phyloP scores from a whole-genome alignment of 1,284 basidiomycete species.

The Rhodotorula mucilaginosa region DNA sequence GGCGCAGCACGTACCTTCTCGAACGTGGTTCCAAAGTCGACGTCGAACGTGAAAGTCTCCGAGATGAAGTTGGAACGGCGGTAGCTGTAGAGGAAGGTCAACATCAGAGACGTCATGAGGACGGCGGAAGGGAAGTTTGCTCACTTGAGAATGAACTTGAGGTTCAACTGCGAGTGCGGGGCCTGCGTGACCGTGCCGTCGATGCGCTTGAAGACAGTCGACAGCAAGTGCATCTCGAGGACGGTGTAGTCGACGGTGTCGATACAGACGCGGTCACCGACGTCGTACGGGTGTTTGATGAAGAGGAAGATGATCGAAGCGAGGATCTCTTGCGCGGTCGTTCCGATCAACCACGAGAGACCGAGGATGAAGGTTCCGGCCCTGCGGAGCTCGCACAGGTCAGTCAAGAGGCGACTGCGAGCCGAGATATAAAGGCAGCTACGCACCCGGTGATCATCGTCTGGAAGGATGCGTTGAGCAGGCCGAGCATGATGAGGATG shows the following conservation, averaged over 20 bases:
- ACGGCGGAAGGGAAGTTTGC: conserved; percentile 1
- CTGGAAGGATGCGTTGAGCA: conserved; percentile 45
- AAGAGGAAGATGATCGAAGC: conserved; percentile 58
- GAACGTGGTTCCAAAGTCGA: conserved; percentile 74
- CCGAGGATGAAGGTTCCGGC: conserved; percentile 46
- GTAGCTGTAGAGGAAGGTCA: conserved; percentile 45
- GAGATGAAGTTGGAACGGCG: conserved; percentile 54
- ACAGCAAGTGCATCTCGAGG: conserved; percentile 72
- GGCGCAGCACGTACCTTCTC: conserved; percentile 50
- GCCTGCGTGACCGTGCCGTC: conserved; percentile 61
- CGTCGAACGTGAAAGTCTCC: conserved; percentile 74
- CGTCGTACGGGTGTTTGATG: conserved; percentile 71
- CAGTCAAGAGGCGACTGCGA: background rate
- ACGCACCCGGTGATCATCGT: conserved; percentile 39
- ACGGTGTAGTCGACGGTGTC: conserved; percentile 67
- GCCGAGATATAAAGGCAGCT: background rate
- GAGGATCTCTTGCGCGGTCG: conserved; percentile 39
- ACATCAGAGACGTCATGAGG: conserved; percentile 38
- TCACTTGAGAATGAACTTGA: conserved; percentile 58
- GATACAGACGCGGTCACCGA: conserved; percentile 68
- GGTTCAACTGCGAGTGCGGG: conserved; percentile 66
- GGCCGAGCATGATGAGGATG: conserved; percentile 44
- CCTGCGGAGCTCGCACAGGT: conserved; percentile 12
- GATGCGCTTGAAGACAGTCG: conserved; percentile 58
- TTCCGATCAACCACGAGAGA: conserved; percentile 57